Percentiles rank a stretch among this genome's conserved stretches.
phyloP scores from a whole-genome alignment of 441 rosid species.

The Lepidium campestre region DNA sequence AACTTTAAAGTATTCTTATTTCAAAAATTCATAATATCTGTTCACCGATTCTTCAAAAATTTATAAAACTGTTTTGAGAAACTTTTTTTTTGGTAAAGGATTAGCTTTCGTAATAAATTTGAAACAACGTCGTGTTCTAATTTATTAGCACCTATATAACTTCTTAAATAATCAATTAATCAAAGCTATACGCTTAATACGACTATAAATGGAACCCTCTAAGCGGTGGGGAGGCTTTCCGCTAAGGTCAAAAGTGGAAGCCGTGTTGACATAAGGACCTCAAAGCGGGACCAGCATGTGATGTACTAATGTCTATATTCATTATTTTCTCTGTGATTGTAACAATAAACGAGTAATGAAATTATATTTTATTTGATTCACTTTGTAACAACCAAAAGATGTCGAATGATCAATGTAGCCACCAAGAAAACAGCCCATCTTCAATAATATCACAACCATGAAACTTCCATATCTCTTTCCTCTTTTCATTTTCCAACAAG shows the following conservation, averaged over 20 bases:
- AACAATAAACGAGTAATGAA: slow-evolving; percentile 19
- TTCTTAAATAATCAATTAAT: no score
- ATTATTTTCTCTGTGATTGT: slow-evolving; percentile 4
- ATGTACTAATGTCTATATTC: slow-evolving; percentile 6
- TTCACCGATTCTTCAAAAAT: no score
- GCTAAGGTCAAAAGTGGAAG: background rate
- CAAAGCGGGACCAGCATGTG: slow-evolving; percentile 12
- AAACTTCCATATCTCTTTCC: slow-evolving; percentile 14
- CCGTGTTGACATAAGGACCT: slow-evolving; percentile 14
- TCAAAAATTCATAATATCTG: no score
- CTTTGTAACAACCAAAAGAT: slow-evolving; percentile 23
- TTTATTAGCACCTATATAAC: no score
- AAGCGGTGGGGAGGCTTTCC: slow-evolving; percentile 15
- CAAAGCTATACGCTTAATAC: no score
- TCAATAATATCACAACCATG: slow-evolving; percentile 6
- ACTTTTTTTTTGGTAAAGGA: no score
- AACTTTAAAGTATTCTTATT: no score
- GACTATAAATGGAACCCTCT: background rate
- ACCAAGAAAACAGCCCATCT: slow-evolving; percentile 16
- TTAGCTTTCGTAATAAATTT: no score
- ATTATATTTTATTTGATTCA: background rate
- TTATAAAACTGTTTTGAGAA: no score
- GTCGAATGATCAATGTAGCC: background rate
- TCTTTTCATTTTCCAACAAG: background rate
- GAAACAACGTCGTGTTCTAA: no score